Conservation (phyloP, 495 filamentous ascomycete species). For the Penicillium chermesinum region DNA sequence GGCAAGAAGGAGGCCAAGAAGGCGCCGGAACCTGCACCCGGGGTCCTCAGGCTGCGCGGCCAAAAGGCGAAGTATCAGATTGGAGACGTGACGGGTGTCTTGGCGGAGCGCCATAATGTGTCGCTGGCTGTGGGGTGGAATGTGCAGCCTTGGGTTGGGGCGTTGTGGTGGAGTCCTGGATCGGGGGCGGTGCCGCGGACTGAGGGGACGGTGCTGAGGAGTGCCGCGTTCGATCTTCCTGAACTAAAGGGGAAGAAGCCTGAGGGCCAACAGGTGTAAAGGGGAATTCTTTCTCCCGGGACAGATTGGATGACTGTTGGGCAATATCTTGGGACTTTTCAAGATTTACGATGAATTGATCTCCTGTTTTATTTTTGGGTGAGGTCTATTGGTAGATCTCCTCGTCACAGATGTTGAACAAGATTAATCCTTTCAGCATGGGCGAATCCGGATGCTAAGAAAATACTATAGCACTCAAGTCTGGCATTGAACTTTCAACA, state of each 20-base stretch:
- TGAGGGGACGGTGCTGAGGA: conserved; percentile 59
- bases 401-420: too few relatives aligned
- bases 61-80: conserved; percentile 91
- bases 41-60: conserved; percentile 67
- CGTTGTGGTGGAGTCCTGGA: conserved; percentile 66
- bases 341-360: too few relatives aligned
- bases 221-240: conserved; percentile 68
- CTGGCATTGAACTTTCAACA: too few relatives aligned
- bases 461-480: too few relatives aligned
- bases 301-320: too few relatives aligned
- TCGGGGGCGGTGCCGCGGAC: conserved; percentile 52
- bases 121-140: conserved; percentile 82
- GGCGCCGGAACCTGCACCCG: conserved; percentile 32
- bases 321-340: too few relatives aligned
- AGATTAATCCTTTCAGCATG: too few relatives aligned
- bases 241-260: conserved; percentile 52
- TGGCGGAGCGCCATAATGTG: conserved; percentile 67
- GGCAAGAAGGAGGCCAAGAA: conserved; percentile 12
- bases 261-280: conserved; percentile 7
- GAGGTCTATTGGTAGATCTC: too few relatives aligned
- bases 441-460: too few relatives aligned
- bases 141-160: conserved; percentile 94
- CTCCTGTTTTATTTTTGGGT: too few relatives aligned
- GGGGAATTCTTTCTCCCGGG: too few relatives aligned
- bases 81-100: conserved; percentile 71